Evolutionary conservation across 768 basidiomycete species (phyloP).

Genomic region (Tylopilus sp.): DNA sequence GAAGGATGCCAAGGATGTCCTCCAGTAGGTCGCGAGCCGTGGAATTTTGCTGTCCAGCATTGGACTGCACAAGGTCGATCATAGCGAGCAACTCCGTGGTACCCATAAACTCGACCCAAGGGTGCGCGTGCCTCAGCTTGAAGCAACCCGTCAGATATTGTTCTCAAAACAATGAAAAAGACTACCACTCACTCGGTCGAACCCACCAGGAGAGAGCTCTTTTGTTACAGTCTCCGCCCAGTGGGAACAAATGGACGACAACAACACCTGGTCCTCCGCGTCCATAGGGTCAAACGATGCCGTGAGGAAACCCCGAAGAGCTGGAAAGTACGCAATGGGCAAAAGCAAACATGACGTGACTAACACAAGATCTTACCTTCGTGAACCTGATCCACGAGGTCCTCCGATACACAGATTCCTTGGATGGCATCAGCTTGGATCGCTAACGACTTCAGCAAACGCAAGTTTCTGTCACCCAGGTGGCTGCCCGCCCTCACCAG

Average conservation of each 20-base stretch:
- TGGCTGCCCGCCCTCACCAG: conserved; percentile 24
- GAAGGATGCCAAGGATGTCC: conserved; percentile 36
- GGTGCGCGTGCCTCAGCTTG: conserved; percentile 12
- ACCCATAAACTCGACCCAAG: conserved; percentile 58
- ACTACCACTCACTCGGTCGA: conserved; percentile 9
- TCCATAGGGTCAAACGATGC: conserved; percentile 36
- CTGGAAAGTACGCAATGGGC: conserved; percentile 29
- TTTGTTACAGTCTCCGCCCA: conserved; percentile 36
- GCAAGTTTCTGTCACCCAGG: conserved; percentile 31
- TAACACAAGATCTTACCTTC: conserved; percentile 33
- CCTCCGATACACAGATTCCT: conserved; percentile 30
- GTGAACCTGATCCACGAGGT: conserved; percentile 23
- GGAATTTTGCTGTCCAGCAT: neutral
- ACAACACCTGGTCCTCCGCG: conserved; percentile 36
- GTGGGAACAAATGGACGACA: conserved; percentile 38
- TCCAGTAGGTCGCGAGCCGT: conserved; percentile 29
- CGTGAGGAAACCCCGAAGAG: conserved; percentile 38
- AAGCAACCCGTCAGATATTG: neutral
- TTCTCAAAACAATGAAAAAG: neutral
- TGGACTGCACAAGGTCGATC: conserved; percentile 37
- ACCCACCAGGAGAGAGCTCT: conserved; percentile 9
- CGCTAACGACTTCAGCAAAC: conserved; percentile 42
- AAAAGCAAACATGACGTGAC: neutral
- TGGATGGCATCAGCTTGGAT: conserved; percentile 32
- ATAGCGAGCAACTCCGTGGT: conserved; percentile 39